A percentile compares a stretch with the other conserved stretches of the same genome.
phyloP scores from a whole-genome alignment of 2,329 filamentous ascomycete genomes.

The Chrysosporium keratinophilum region DNA sequence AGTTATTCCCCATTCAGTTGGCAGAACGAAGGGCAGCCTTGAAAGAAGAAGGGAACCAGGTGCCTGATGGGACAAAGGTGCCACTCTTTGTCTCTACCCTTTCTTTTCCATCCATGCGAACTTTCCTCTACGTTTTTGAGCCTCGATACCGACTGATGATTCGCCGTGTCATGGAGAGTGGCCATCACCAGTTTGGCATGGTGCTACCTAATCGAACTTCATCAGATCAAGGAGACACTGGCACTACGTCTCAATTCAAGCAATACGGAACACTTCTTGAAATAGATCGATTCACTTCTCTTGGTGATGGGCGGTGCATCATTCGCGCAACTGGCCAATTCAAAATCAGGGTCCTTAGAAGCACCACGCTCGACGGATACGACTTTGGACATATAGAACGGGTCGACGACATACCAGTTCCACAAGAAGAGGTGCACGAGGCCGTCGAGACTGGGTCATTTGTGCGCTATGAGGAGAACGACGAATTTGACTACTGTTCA shows the following conservation, averaged over 20 bases:
- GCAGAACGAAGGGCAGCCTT: slow-evolving; percentile 46
- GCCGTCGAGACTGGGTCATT: slow-evolving; percentile 49
- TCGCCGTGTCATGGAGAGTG: slow-evolving; percentile 58
- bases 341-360: slow-evolving; percentile 59
- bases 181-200: slow-evolving; percentile 73
- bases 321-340: slow-evolving; percentile 68
- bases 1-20: slow-evolving; percentile 60
- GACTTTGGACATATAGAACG: slow-evolving; percentile 63
- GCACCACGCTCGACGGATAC: slow-evolving; percentile 63
- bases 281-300: slow-evolving; percentile 61
- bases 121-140: slow-evolving; percentile 84
- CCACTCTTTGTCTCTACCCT: slow-evolving; percentile 75
- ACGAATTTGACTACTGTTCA: slow-evolving; percentile 15
- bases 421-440: slow-evolving; percentile 69
- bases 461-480: slow-evolving; percentile 13
- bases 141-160: slow-evolving; percentile 89
- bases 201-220: slow-evolving; percentile 54
- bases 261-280: slow-evolving; percentile 68
- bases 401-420: slow-evolving; percentile 69
- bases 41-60: slow-evolving; percentile 47
- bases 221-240: slow-evolving; percentile 43
- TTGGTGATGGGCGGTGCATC: slow-evolving; percentile 70
- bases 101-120: slow-evolving; percentile 71
- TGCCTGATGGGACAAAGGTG: slow-evolving; percentile 49
- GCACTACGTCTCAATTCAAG: slow-evolving; percentile 49